These are phyloP conservation scores for Rhizopogon vinicolor DNA, from an alignment of 768 basidiomycete genomes.

Conservation along the genomic window DNA sequence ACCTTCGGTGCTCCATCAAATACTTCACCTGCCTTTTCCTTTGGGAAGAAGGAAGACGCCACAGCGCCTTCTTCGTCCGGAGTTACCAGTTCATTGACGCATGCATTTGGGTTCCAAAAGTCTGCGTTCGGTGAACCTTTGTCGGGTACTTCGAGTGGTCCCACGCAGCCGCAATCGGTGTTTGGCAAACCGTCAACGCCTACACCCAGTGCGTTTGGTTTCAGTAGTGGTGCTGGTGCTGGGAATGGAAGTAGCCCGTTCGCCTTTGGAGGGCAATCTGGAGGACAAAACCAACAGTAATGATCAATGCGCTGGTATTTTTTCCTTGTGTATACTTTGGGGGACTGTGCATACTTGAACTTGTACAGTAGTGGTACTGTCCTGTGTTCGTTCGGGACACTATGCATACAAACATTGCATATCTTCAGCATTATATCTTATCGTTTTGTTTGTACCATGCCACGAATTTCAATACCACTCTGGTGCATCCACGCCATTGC, in stretches of 20 bases:
- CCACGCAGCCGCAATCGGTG: conserved; percentile 11
- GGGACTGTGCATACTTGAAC: background rate
- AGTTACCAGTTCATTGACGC: conserved; percentile 4
- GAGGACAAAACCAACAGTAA: conserved; percentile 28
- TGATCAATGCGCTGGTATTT: conserved; percentile 3
- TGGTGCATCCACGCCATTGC: too few relatives aligned
- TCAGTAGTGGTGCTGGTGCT: conserved; percentile 20
- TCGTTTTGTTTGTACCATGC: background rate
- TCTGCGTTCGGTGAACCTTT: background rate
- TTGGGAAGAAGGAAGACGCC: background rate
- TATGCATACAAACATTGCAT: background rate
- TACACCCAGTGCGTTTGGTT: conserved; percentile 28
- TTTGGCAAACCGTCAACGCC: conserved; percentile 23
- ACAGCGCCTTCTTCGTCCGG: background rate
- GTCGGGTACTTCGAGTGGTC: background rate
- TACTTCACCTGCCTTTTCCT: conserved; percentile 4
- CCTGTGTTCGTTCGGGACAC: background rate
- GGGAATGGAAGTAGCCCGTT: conserved; percentile 6
- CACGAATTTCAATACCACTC: too few relatives aligned
- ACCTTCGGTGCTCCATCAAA: conserved; percentile 10
- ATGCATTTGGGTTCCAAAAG: conserved; percentile 2
- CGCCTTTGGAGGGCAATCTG: conserved; percentile 8
- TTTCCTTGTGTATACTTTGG: background rate
- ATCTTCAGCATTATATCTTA: background rate
- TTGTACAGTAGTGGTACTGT: background rate